A percentile compares a stretch with the other conserved stretches of the same genome.
Evolutionary conservation across 108 stramenopile species (phyloP).

Genomic region (Cylindrotheca closterium): DNA sequence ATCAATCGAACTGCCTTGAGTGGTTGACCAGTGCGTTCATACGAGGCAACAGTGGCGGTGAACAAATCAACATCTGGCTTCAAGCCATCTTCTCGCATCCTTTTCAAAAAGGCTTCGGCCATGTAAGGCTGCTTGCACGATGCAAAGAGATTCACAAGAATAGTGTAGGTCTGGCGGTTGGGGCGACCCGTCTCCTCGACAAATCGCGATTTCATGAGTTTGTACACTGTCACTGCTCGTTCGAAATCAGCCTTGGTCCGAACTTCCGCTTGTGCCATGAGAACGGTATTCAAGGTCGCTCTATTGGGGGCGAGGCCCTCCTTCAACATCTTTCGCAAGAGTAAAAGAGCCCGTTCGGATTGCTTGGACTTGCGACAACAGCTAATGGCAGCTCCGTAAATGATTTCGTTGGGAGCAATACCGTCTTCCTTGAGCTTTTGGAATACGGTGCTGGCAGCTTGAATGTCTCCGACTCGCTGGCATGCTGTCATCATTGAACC

Average conservation of each 20-base stretch:
- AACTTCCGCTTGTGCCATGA: slow-evolving; percentile 63
- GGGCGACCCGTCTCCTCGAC: slow-evolving; percentile 30
- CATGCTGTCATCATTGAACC: slow-evolving; percentile 85
- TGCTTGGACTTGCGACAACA: slow-evolving; percentile 70
- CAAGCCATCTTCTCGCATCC: slow-evolving; percentile 73
- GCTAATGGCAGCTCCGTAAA: slow-evolving; percentile 83
- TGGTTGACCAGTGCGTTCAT: slow-evolving; percentile 74
- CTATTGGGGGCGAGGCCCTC: slow-evolving; percentile 74
- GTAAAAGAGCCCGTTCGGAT: slow-evolving; percentile 57
- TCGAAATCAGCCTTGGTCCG: slow-evolving; percentile 38
- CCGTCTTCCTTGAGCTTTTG: slow-evolving; percentile 55
- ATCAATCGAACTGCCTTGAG: slow-evolving; percentile 71
- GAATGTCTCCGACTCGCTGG: slow-evolving; percentile 64
- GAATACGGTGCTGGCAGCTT: slow-evolving; percentile 64
- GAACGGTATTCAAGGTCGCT: slow-evolving; percentile 78
- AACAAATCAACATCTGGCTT: slow-evolving; percentile 78
- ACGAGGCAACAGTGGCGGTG: slow-evolving; percentile 70
- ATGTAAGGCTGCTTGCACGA: slow-evolving; percentile 43
- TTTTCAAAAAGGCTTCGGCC: slow-evolving; percentile 65
- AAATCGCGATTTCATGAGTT: slow-evolving; percentile 57
- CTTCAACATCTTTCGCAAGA: slow-evolving; percentile 74
- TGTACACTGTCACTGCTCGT: slow-evolving; percentile 62
- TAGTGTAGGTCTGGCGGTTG: slow-evolving; percentile 77
- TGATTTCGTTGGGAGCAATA: slow-evolving; percentile 67
- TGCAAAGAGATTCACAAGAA: slow-evolving; percentile 65